Percentiles rank a stretch among this genome's conserved stretches.
Conservation (phyloP, 2,329 filamentous ascomycete species). For the Chaetomium olivaceum region DNA sequence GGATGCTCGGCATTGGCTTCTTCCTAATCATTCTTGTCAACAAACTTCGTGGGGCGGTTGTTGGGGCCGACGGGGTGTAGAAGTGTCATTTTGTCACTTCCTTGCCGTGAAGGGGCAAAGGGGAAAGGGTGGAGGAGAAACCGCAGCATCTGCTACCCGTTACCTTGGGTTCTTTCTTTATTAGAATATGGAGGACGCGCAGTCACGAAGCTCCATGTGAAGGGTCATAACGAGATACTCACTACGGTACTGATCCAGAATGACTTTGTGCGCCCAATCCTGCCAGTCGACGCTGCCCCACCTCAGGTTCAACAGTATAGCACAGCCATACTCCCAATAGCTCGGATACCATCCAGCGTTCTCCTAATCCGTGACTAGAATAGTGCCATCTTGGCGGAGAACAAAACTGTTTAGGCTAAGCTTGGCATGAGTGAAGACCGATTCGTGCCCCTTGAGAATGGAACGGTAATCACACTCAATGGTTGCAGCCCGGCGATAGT, state of each 20-base stretch:
- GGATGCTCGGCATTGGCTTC: no score
- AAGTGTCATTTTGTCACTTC: no score
- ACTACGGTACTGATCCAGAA: neutral
- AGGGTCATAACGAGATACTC: neutral
- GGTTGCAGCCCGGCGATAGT: no score
- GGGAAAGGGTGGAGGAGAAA: no score
- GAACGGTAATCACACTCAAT: constrained; percentile 2
- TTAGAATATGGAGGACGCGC: no score
- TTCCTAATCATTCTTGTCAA: no score
- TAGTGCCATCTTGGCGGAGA: neutral
- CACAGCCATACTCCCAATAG: constrained; percentile 6
- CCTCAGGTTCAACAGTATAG: neutral
- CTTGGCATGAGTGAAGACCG: constrained; percentile 13
- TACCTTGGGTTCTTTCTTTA: no score
- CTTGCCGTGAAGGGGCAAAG: no score
- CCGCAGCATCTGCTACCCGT: no score
- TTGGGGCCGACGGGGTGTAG: no score
- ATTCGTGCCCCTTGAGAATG: constrained; percentile 4
- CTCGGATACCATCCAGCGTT: constrained; percentile 13
- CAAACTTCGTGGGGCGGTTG: no score
- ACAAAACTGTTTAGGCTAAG: neutral
- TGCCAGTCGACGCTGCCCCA: neutral
- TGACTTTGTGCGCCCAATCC: neutral
- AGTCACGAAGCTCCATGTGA: no score
- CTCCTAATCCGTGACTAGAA: constrained; percentile 6